Conservation (phyloP, 2,329 filamentous ascomycete genomes). For the Emmonsia crescens region DNA sequence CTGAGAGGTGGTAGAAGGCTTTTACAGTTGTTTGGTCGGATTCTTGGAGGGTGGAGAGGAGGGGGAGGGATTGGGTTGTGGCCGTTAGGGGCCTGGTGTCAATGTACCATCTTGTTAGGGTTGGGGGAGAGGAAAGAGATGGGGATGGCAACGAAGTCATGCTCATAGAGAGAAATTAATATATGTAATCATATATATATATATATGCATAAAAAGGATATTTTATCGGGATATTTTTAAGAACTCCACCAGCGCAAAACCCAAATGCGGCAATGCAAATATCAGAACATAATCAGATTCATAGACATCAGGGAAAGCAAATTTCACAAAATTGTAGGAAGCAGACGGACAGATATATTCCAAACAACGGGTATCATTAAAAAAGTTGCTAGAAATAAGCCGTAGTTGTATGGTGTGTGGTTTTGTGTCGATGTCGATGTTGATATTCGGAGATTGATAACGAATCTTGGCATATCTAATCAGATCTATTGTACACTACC, state of each 20-base stretch:
- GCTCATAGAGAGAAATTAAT: background rate
- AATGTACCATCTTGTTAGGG: constrained; percentile 34
- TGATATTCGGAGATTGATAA: background rate
- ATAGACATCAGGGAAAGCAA: background rate
- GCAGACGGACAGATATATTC: background rate
- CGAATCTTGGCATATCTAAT: background rate
- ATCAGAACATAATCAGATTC: background rate
- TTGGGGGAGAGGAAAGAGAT: constrained; percentile 9
- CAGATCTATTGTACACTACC: too few species aligned
- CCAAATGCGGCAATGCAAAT: background rate
- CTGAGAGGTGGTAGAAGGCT: constrained; percentile 43
- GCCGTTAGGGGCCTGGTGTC: constrained; percentile 29
- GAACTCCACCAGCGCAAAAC: background rate
- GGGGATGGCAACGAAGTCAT: constrained; percentile 5
- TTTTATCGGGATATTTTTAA: background rate
- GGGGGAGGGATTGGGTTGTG: constrained; percentile 24
- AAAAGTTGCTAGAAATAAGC: background rate
- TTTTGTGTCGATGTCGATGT: too few species aligned
- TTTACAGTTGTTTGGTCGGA: constrained; percentile 41
- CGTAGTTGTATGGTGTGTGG: too few species aligned
- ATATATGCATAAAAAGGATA: background rate
- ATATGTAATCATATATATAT: background rate
- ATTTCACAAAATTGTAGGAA: background rate
- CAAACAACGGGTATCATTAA: background rate
- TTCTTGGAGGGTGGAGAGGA: constrained; percentile 30